phyloP scores from a whole-genome alignment of 2,329 filamentous ascomycete species.

The Botrytis sinoallii region DNA sequence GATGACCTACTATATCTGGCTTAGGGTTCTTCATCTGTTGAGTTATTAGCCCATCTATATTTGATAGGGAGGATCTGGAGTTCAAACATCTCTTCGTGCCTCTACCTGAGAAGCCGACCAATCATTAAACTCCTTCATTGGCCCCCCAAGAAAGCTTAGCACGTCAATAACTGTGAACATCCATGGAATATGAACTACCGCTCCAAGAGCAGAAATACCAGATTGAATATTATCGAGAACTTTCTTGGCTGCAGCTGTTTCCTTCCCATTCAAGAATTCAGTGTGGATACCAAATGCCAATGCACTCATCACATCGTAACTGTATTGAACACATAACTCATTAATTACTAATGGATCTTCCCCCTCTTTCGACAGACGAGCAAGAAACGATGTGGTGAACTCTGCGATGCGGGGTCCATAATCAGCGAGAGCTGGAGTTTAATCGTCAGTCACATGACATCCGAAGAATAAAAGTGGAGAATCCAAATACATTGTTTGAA shows the following conservation, averaged over 20 bases:
- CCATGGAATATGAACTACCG: slow-evolving; percentile 2
- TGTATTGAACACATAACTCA: slow-evolving; percentile 28
- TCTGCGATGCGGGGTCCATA: neutral
- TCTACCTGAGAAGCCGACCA: slow-evolving; percentile 21
- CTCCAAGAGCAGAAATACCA: neutral
- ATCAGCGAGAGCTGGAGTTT: neutral
- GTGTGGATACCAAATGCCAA: slow-evolving; percentile 26
- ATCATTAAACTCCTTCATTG: slow-evolving; percentile 21
- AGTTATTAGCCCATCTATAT: neutral
- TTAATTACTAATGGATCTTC: slow-evolving; percentile 27
- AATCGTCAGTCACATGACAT: neutral
- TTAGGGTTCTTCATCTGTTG: slow-evolving; percentile 17
- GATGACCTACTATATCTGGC: slow-evolving; percentile 25
- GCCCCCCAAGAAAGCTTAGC: slow-evolving; percentile 20
- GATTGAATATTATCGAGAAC: neutral
- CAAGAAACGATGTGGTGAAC: neutral
- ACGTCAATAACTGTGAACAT: neutral
- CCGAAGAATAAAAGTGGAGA: neutral
- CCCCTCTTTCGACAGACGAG: neutral
- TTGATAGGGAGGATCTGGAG: too few relatives aligned
- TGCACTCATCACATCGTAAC: slow-evolving; percentile 34
- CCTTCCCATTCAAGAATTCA: neutral
- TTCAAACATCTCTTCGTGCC: slow-evolving; percentile 22
- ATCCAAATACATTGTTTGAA: neutral
- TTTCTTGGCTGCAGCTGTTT: neutral